Evolutionary conservation across 2,329 filamentous ascomycete species (phyloP), one percentile per base, ranked within the genome.

Genomic region (Claviceps pusilla): DNA sequence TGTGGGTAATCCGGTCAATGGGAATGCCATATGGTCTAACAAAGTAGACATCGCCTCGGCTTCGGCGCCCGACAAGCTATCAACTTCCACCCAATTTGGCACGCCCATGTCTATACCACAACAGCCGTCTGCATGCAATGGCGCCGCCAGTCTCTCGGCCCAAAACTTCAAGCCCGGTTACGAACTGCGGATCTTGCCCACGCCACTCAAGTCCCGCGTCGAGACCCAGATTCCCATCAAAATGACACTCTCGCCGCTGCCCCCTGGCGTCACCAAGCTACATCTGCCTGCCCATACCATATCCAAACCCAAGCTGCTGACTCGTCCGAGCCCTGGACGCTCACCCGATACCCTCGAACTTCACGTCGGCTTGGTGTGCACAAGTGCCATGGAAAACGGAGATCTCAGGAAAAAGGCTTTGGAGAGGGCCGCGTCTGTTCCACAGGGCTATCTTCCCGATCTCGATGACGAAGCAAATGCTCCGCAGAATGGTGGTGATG

Each of bases 151-250:
- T 49, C 28, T 55, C 59, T 7, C 53, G 58, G 28, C 55, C 11
- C 69, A 64, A 48, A 65, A 60, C 42, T 70, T 68, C 48, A 63
- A 60, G 19, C 60, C 65, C 33, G 61, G 61, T 19, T 76, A 69
- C 51, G 69, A 70, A 51, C 67, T 87, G 43, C 78, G 76, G 12
- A 79, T 87, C 47, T 76, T 83, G 58, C 80, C 82, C 5, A 86
- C 81, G 3, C 84, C 84, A 5, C 66, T 80, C 55, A 97, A 96
- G 69, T 95, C 90, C 16, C 83, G 93, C 28, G 93, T 97, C 19
- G 93, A 98, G 72, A 97, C 93, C 0, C 93, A 97, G 66, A 96
- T 97, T 61, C 87, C 87, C 9, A 88, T 96, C 60, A 84, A 84
- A 62, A 77, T 97, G 68, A 86, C 83, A 0, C 70, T 97, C 43